Evolutionary conservation across 2,329 filamentous ascomycete species (phyloP), one percentile per base, ranked within the genome.

Genomic region (Xylaria sp.): DNA sequence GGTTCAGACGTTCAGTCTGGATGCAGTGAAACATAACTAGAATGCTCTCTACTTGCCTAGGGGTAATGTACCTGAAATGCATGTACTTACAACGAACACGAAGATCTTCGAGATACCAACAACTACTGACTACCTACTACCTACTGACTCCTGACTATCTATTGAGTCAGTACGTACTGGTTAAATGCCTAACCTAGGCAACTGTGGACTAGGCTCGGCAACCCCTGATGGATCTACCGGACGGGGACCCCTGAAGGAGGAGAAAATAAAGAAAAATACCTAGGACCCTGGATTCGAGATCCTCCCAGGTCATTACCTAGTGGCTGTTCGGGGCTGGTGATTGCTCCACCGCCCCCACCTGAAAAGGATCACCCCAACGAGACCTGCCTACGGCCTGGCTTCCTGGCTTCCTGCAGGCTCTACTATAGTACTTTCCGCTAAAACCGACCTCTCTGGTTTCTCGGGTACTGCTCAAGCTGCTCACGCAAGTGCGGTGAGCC

Each of bases 281-380:
- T 60, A 50, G 52, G 55, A 60, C 56, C 55, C 52, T 52, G 52
- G 52, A 61, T 59, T 53, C 59, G 45, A 48, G 45, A 54, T 48
- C 54, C 57, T 55, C n/a, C n/a, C n/a, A n/a, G n/a, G n/a, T n/a
- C 16, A 39, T 39, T 55, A 48, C 49, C n/a, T 51, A 20, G 46
- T 58, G 39, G 50, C 50, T 26, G 29, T 18, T 18, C 45, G 49
- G 54, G 52, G 48, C 58, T 52, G 58, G 41, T 56, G 50, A 60
- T 60, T 55, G 51, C 54, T 56, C 49, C 47, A 52, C 46, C 19
- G 52, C 53, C 52, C n/a, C 44, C 54, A 46, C 44, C 22, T 24
- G 37, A 24, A 48, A 50, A 52, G 38, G 40, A 43, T 52, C n/a
- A 41, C 55, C 47, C 47, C 48, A 56, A 57, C 49, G 43, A 51